phyloP scores from a whole-genome alignment of 2,329 filamentous ascomycete species.

The Pseudogymnoascus sp. region DNA sequence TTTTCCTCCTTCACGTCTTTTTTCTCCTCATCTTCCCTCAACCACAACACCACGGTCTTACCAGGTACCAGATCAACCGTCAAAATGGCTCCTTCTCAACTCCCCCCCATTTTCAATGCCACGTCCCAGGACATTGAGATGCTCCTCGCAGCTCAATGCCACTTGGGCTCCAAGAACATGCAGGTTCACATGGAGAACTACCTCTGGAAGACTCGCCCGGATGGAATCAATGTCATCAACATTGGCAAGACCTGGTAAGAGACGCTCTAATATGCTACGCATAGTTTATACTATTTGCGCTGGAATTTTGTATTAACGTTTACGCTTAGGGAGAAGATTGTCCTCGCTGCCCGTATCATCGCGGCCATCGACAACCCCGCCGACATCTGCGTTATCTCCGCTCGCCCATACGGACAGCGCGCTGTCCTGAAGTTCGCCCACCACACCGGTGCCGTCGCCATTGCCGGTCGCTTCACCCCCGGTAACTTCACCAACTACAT shows the following conservation, averaged over 20 bases:
- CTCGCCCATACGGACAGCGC: slow-evolving; percentile 98
- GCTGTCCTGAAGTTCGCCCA: slow-evolving; percentile 99
- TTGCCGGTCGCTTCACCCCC: slow-evolving; percentile 98
- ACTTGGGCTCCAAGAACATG: slow-evolving; percentile 98
- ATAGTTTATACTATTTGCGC: not conserved
- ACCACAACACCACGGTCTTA: slow-evolving; percentile 11
- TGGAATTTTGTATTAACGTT: not conserved
- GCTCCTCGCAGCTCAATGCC: slow-evolving; percentile 93
- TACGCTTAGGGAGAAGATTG: slow-evolving; percentile 90
- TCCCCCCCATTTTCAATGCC: slow-evolving; percentile 92
- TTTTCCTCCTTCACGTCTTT: slow-evolving; percentile 22
- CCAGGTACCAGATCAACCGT: slow-evolving; percentile 40
- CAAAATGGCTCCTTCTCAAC: slow-evolving; percentile 93
- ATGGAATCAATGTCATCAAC: slow-evolving; percentile 98
- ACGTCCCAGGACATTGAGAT: slow-evolving; percentile 98
- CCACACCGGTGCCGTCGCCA: slow-evolving; percentile 95
- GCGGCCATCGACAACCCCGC: slow-evolving; percentile 98
- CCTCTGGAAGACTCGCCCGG: slow-evolving; percentile 98
- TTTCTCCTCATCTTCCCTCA: slow-evolving; percentile 16
- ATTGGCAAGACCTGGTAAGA: slow-evolving; percentile 99
- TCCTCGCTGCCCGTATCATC: slow-evolving; percentile 97
- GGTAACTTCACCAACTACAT: slow-evolving; percentile 99
- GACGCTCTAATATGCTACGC: not conserved
- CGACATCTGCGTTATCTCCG: slow-evolving; percentile 98
- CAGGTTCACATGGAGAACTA: slow-evolving; percentile 99